Percentiles rank a stretch among this genome's conserved stretches.
Evolutionary conservation across 2,329 filamentous ascomycete species (phyloP).

Genomic region (Penicillium palitans): DNA sequence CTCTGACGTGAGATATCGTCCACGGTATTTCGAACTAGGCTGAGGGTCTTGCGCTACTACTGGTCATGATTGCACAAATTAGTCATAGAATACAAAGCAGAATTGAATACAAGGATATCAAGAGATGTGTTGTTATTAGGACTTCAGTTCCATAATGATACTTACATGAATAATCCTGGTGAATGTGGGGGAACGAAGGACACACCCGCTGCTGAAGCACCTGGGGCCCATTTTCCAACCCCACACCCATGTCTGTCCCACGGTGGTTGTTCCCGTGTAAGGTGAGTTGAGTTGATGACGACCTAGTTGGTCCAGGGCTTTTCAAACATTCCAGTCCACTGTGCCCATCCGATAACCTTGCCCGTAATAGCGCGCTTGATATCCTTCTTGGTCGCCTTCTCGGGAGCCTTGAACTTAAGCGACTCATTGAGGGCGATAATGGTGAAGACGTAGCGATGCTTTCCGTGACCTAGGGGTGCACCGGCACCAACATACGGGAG

Average conservation of each 20-base stretch:
- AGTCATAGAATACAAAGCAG: neutral
- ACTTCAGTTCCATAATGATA: neutral
- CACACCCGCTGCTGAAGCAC: neutral
- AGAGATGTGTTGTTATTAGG: neutral
- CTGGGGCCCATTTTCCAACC: neutral
- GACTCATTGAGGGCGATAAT: slow-evolving; percentile 31
- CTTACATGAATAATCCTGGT: neutral
- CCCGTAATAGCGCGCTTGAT: slow-evolving; percentile 30
- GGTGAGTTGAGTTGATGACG: too few relatives aligned
- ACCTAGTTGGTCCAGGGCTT: slow-evolving; percentile 24
- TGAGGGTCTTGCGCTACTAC: neutral
- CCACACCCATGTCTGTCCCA: neutral
- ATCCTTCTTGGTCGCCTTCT: slow-evolving; percentile 28
- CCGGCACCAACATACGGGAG: slow-evolving; percentile 29
- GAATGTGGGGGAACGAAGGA: neutral
- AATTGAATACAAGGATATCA: neutral
- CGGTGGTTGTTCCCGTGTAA: neutral
- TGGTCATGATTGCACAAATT: neutral
- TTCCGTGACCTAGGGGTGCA: slow-evolving; percentile 34
- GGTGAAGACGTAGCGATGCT: slow-evolving; percentile 37
- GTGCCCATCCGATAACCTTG: slow-evolving; percentile 35
- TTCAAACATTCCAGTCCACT: slow-evolving; percentile 36
- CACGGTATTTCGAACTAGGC: neutral
- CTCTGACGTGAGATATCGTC: neutral
- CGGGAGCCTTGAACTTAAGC: slow-evolving; percentile 22